phyloP scores from a whole-genome alignment of 768 basidiomycete species.

The Lactarius deliciosus region DNA sequence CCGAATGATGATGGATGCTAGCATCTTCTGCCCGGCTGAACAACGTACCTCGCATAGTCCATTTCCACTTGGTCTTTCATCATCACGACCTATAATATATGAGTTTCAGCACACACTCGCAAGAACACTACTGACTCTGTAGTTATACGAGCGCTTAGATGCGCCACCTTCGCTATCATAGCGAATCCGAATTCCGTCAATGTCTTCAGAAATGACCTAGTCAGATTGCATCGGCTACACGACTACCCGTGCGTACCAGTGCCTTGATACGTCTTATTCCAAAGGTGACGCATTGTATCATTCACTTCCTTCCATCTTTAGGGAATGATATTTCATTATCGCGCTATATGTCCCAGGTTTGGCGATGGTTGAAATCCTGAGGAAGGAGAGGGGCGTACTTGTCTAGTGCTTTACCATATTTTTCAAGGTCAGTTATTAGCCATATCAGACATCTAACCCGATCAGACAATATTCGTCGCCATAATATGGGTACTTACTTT shows the following conservation, averaged over 20 bases:
- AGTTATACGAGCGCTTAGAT: constrained; percentile 95
- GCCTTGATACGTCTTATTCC: constrained; percentile 99
- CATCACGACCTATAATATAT: constrained; percentile 82
- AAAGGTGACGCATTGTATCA: constrained; percentile 93
- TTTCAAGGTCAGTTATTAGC: constrained; percentile 96
- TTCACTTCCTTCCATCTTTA: constrained; percentile 99
- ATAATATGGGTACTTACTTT: constrained; percentile 55
- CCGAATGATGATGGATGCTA: constrained; percentile 97
- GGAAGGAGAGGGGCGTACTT: constrained; percentile 55
- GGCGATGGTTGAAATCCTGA: neutral
- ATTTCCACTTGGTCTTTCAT: constrained; percentile 98
- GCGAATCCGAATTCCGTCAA: constrained; percentile 93
- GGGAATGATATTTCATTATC: constrained; percentile 95
- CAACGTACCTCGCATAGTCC: constrained; percentile 99
- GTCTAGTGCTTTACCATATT: constrained; percentile 96
- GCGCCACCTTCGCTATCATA: constrained; percentile 91
- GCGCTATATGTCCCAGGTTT: constrained; percentile 54
- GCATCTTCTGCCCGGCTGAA: constrained; percentile 97
- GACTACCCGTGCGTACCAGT: constrained; percentile 59
- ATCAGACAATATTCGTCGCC: constrained; percentile 4
- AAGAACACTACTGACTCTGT: constrained; percentile 61
- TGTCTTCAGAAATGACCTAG: constrained; percentile 55
- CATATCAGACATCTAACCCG: constrained; percentile 87
- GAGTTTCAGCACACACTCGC: constrained; percentile 22
- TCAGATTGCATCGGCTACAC: neutral